Evolutionary conservation across 495 filamentous ascomycete genomes (phyloP).

Genomic region (Neurospora sp.): DNA sequence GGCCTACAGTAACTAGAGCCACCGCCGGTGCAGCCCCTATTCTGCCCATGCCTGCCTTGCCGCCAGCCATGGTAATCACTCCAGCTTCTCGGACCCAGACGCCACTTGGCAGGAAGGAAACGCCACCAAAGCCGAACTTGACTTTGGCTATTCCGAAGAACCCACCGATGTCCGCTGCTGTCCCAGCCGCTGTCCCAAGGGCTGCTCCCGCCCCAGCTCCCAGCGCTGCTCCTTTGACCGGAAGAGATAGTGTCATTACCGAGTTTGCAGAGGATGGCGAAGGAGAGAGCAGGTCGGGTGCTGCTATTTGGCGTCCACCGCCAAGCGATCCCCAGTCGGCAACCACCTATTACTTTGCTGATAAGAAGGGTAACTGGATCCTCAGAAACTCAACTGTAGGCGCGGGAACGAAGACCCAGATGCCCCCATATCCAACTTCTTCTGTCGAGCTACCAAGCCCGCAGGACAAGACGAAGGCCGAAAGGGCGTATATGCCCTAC

Average conservation of each 20-base stretch:
- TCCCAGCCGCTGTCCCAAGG: not conserved
- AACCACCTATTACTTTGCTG: slow-evolving; percentile 29
- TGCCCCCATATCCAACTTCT: not conserved
- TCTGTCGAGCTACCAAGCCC: slow-evolving; percentile 28
- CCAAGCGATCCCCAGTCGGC: slow-evolving; percentile 27
- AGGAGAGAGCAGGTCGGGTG: slow-evolving; percentile 18
- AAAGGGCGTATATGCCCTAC: slow-evolving; percentile 16
- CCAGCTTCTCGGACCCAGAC: slow-evolving; percentile 12
- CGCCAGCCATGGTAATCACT: slow-evolving; percentile 7
- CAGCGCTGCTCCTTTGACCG: slow-evolving; percentile 1
- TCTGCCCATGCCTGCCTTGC: not conserved
- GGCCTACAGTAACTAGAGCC: not conserved
- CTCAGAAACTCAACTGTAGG: slow-evolving; percentile 18
- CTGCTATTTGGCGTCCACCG: slow-evolving; percentile 31
- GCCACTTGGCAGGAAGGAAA: slow-evolving; percentile 10
- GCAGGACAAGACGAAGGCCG: slow-evolving; percentile 29
- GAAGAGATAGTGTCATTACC: slow-evolving; percentile 31
- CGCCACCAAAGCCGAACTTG: slow-evolving; percentile 23
- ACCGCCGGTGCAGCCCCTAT: not conserved
- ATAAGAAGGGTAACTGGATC: slow-evolving; percentile 38
- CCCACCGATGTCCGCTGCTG: slow-evolving; percentile 1
- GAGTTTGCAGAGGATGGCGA: slow-evolving; percentile 40
- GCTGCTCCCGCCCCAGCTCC: slow-evolving; percentile 7
- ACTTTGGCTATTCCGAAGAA: slow-evolving; percentile 22
- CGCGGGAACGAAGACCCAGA: not conserved